These are phyloP conservation scores for Polysphondylium violaceum DNA, from an alignment of 78 protist species.

Conservation along the genomic window DNA sequence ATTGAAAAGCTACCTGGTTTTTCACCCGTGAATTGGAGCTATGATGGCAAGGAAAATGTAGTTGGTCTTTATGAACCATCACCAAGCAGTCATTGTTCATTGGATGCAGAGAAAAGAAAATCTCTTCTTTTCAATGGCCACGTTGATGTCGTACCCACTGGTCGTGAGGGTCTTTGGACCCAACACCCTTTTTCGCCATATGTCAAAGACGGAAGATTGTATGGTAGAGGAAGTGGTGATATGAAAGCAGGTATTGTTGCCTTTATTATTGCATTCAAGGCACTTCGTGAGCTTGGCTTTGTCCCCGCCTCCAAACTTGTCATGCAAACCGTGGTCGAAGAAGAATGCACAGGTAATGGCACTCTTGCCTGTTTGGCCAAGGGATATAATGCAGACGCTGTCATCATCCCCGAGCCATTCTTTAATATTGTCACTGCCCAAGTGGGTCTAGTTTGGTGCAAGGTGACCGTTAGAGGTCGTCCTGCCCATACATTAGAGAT, in stretches of 20 bases:
- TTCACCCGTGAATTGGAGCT: conserved; percentile 69
- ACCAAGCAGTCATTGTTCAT: not conserved
- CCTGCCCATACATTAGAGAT: conserved; percentile 62
- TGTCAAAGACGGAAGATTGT: conserved; percentile 60
- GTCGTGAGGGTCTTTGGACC: conserved; percentile 53
- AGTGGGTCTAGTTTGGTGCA: conserved; percentile 73
- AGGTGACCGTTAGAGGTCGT: conserved; percentile 43
- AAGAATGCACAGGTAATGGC: conserved; percentile 76
- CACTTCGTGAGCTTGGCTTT: conserved; percentile 47
- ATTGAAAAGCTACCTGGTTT: conserved; percentile 56
- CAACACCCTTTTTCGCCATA: conserved; percentile 72
- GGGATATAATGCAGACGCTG: conserved; percentile 56
- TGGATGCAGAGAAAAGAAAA: conserved; percentile 1
- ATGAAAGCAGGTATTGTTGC: conserved; percentile 73
- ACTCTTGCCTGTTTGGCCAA: conserved; percentile 62
- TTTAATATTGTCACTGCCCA: conserved; percentile 58
- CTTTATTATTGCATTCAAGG: conserved; percentile 55
- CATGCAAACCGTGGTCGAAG: conserved; percentile 66
- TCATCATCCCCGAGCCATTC: conserved; percentile 72
- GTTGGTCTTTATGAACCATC: conserved; percentile 49
- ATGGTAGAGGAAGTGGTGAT: conserved; percentile 74
- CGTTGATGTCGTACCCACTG: conserved; percentile 75
- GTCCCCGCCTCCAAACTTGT: conserved; percentile 56
- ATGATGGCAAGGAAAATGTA: conserved; percentile 68
- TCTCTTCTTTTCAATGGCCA: conserved; percentile 57